Evolutionary conservation across 305 asterid species (phyloP).

Genomic region (Solanum hybrid): DNA sequence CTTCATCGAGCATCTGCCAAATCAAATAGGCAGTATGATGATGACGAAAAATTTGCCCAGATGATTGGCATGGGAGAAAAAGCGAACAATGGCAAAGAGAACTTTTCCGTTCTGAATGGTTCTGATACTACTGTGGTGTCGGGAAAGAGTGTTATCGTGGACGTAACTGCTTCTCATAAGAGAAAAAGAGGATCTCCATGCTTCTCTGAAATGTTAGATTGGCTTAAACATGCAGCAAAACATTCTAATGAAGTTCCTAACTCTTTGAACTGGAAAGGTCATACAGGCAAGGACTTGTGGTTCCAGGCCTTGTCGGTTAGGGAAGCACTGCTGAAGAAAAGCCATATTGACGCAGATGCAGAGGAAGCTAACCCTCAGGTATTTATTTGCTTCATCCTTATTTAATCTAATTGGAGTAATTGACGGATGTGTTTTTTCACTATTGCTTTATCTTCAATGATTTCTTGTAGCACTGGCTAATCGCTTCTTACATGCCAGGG

Average conservation of each 20-base stretch:
- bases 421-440: not conserved
- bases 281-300: slow-evolving; percentile 35
- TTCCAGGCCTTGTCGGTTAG: slow-evolving; percentile 43
- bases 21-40: slow-evolving; percentile 3
- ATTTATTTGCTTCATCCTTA: slow-evolving; percentile 5
- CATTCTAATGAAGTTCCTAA: slow-evolving; percentile 38
- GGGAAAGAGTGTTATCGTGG: slow-evolving; percentile 19
- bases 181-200: slow-evolving; percentile 42
- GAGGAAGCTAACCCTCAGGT: slow-evolving; percentile 46
- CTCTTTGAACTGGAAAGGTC: slow-evolving; percentile 44
- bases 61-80: slow-evolving; percentile 5
- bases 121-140: slow-evolving; percentile 2
- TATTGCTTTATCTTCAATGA: not conserved
- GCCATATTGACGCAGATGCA: slow-evolving; percentile 16
- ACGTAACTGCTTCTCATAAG: slow-evolving; percentile 32
- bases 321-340: slow-evolving; percentile 33
- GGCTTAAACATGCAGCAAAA: slow-evolving; percentile 49
- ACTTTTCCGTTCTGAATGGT: slow-evolving; percentile 2
- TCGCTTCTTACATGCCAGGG: not conserved
- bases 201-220: slow-evolving; percentile 40
- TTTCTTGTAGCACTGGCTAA: not conserved
- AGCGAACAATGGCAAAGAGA: slow-evolving; percentile 4
- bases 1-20: not conserved
- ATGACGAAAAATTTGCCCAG: slow-evolving; percentile 6
- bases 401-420: not conserved